Conservation (phyloP, 2,329 filamentous ascomycete species). For the Venturia aucupariae region DNA sequence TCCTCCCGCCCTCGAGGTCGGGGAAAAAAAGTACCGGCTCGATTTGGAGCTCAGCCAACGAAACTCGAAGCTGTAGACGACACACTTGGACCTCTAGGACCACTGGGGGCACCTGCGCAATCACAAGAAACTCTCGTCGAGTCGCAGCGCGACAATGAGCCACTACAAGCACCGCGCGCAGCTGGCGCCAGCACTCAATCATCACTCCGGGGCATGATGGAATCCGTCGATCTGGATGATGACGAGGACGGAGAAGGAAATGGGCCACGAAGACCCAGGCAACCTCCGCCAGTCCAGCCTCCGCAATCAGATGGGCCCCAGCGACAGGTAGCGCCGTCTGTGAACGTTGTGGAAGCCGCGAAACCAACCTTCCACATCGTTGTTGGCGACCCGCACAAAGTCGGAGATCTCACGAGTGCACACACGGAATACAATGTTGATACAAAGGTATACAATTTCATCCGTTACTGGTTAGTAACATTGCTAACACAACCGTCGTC, state of each 20-base stretch:
- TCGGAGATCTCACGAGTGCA: slow-evolving; percentile 90
- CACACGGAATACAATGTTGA: slow-evolving; percentile 96
- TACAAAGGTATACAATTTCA: slow-evolving; percentile 62
- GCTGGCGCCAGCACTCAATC: slow-evolving; percentile 20
- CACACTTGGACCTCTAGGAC: slow-evolving; percentile 68
- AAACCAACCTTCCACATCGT: slow-evolving; percentile 85
- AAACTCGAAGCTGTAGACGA: slow-evolving; percentile 69
- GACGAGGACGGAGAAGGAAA: slow-evolving; percentile 41
- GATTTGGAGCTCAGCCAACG: slow-evolving; percentile 53
- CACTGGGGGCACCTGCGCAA: slow-evolving; percentile 44
- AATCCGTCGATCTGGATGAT: slow-evolving; percentile 65
- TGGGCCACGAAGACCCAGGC: slow-evolving; percentile 40
- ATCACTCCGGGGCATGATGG: slow-evolving; percentile 43
- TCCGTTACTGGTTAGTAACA: background rate
- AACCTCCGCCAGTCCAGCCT: slow-evolving; percentile 54
- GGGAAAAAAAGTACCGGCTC: slow-evolving; percentile 3
- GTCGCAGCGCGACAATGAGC: background rate
- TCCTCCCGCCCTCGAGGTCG: background rate
- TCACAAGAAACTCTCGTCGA: slow-evolving; percentile 17
- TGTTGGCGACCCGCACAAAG: slow-evolving; percentile 95
- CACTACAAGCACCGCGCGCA: background rate
- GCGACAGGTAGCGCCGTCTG: slow-evolving; percentile 59
- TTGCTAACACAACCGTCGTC: background rate
- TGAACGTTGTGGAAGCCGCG: slow-evolving; percentile 85
- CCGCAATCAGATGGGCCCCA: slow-evolving; percentile 25